Evolutionary conservation across 495 filamentous ascomycete genomes (phyloP), one percentile per base, ranked within the genome.

Genomic region (Penicillium malachiteum): DNA sequence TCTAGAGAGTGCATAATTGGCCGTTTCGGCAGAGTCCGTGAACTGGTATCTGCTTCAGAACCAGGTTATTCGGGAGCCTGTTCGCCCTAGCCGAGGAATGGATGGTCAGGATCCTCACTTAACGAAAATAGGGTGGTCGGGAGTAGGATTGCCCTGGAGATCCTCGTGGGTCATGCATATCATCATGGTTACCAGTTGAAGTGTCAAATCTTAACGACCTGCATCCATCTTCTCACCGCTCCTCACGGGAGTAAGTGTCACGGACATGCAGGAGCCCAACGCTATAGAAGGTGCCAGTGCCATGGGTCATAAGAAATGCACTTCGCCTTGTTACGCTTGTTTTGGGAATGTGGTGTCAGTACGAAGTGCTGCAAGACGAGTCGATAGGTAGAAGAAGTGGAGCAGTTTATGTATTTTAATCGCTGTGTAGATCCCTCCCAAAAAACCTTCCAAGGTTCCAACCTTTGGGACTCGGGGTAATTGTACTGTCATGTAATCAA

Each of bases 191-290:
- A 37, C 34, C 34, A 37, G 26, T 30, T 32, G 26, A 7, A 46
- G 43, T 16, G 43, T 46, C 43, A 46, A 52, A 14, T 54, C 13
- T 39, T 21, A 44, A 54, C 3, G 42, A 41, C 40, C 26, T 60
- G 49, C 54, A 60, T 45, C 11, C 7, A 13, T 37, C 34, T 49
- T 35, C 48, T 57, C 59, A 61, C 59, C 59, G 59, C 59, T 61
- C 50, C 54, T 61, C 54, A 26, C 21, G 21, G n/a, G 21, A 26
- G 21, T 26, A 32, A 46, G 26, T 14, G 5, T 46, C 12, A 30
- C 17, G 4, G 43, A 32, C 43, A 46, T 46, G 26, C 42, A 45
- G 42, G 21, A 46, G 38, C 14, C 34, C 48, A 48, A 52, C 45
- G 31, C 26, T 48, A 46, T 52, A 3, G 7, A 44, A 21, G 41